Conservation (phyloP, 2,329 filamentous ascomycete genomes). For the Fonsecaea multimorphosa region DNA sequence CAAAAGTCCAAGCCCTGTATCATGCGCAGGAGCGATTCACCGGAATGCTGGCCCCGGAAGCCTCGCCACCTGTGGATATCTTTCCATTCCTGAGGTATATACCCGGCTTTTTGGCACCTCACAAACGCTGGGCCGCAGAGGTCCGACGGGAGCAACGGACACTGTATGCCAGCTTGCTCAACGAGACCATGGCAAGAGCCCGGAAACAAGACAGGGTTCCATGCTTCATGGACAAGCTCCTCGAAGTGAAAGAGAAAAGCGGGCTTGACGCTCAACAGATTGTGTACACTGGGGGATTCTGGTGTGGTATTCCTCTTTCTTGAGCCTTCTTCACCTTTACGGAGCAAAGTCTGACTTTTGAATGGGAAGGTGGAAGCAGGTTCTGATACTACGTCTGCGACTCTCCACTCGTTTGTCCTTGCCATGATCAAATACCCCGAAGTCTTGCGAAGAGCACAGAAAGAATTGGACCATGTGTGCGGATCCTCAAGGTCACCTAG, state of each 20-base stretch:
- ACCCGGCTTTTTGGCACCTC: constrained; percentile 52
- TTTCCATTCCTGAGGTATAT: constrained; percentile 54
- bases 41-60: constrained; percentile 18
- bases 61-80: constrained; percentile 47
- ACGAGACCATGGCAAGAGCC: constrained; percentile 10
- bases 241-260: constrained; percentile 20
- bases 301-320: constrained; percentile 7
- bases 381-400: constrained; percentile 58
- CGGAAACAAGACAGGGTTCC: constrained; percentile 14
- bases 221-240: constrained; percentile 28
- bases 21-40: constrained; percentile 22
- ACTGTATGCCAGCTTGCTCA: constrained; percentile 18
- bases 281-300: constrained; percentile 17
- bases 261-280: constrained; percentile 10
- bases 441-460: constrained; percentile 51
- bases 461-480: constrained; percentile 49
- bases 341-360: constrained; percentile 42
- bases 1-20: constrained; percentile 19
- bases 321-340: neutral
- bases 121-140: constrained; percentile 46
- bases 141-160: constrained; percentile 33
- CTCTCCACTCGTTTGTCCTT: constrained; percentile 56
- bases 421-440: constrained; percentile 56
- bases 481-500: constrained; percentile 42
- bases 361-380: constrained; percentile 48